Evolutionary conservation across 139 green algal species (phyloP).

Genomic region (Coccomyxa sp.): DNA sequence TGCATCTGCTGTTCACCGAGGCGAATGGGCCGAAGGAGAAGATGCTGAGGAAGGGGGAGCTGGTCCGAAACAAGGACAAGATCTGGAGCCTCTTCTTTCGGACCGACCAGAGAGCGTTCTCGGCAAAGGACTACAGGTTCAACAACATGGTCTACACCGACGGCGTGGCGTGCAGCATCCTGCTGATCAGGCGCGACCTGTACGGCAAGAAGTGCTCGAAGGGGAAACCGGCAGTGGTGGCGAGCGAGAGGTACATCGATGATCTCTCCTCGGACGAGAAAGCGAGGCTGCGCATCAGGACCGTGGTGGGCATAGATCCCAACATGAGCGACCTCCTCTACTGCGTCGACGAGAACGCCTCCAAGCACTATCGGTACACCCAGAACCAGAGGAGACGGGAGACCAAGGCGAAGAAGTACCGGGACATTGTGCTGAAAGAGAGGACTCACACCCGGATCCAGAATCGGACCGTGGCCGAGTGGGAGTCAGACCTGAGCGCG

Average conservation of each 20-base stretch:
- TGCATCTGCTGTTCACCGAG: background rate
- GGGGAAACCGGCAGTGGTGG: background rate
- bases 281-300: background rate
- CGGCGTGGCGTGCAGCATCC: background rate
- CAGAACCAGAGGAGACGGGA: background rate
- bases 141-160: slow-evolving; percentile 1
- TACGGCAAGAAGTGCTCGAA: background rate
- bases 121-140: background rate
- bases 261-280: background rate
- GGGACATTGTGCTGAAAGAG: background rate
- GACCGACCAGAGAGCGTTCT: background rate
- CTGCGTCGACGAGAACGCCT: background rate
- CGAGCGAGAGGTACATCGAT: background rate
- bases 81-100: background rate
- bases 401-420: background rate
- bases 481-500: too few relatives aligned
- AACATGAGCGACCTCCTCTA: background rate
- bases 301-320: background rate
- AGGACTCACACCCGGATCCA: background rate
- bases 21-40: background rate
- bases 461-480: background rate
- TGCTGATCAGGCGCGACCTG: background rate
- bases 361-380: background rate
- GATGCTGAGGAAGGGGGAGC: background rate
- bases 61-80: background rate